Base-by-base conservation (phyloP, 495 filamentous ascomycete genomes). In the Usnea hakonensis region DNA sequence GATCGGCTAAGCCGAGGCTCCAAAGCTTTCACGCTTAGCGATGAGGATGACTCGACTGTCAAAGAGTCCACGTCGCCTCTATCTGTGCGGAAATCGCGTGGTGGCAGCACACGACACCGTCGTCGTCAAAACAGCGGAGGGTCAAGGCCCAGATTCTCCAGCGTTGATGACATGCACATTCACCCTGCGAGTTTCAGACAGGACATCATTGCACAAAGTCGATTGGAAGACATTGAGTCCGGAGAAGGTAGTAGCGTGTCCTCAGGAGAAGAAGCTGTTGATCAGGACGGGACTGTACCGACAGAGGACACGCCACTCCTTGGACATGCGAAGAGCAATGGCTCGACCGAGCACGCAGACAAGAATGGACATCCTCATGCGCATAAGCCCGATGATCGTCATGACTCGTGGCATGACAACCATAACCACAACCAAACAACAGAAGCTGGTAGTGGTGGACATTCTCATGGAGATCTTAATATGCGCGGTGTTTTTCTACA, bases 401-500 rank as follows among this genome's bases (percentile, higher is more conserved):
- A 50, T 30, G 60, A 66, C 28, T 58, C 55, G 33, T 37, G 35
- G 48, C 64, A 66, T 48, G 38, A 33, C 3, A 71, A 76, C 21
- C 94, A 98, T 75, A 88, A 91, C 65, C 94, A 98, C 72, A 86
- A 82, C 60, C 84, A 91, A 57, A 88, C 91, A 0, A 87, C 85
- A 66, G 80, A 86, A 3, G 74, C 79, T 44, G 76, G 74, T 28
- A 73, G 74, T 26, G 81, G 86, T 63, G 81, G 82, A 46, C 90
- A 95, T 74, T 85, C 76, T 21, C 92, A 97, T 69, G 81, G 76
- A 37, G 94, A 97, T 68, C 88, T 97, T 72, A 96, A 96, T 75
- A 97, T 98, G 94, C 90, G 90, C 33, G 94, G 93, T 66, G 93
- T 98, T 74, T 87, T 98, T 73, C 83, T 98, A 9, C 94, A 98